Conservation (phyloP, 805 yeast genomes). For the Brettanomyces nanus region DNA sequence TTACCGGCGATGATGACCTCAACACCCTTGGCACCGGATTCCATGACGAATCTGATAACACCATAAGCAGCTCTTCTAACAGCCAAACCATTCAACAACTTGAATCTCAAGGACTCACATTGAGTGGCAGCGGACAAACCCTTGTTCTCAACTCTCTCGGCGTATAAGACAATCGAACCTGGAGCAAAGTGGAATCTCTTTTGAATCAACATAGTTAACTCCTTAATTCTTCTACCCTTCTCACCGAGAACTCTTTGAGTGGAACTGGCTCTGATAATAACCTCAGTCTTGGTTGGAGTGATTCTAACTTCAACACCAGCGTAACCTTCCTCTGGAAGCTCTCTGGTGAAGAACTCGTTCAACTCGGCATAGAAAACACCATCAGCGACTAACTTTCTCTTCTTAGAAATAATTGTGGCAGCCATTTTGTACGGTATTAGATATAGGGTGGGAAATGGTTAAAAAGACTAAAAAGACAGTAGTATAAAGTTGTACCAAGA, state of each 20-base stretch:
- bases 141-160: constrained; percentile 99
- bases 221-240: constrained; percentile 99
- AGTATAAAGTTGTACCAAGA: too few species aligned
- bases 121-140: constrained; percentile 99
- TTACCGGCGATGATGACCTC: constrained; percentile 99
- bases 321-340: constrained; percentile 99
- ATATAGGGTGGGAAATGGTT: neutral
- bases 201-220: constrained; percentile 93
- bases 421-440: constrained; percentile 19
- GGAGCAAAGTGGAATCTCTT: constrained; percentile 97
- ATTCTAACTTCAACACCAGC: constrained; percentile 99
- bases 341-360: constrained; percentile 99
- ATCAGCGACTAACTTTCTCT: constrained; percentile 99
- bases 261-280: constrained; percentile 98
- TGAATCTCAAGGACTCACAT: constrained; percentile 98
- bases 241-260: constrained; percentile 98
- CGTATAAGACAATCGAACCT: constrained; percentile 89
- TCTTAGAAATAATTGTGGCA: constrained; percentile 68
- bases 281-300: constrained; percentile 96
- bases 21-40: constrained; percentile 99
- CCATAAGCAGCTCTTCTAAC: constrained; percentile 99
- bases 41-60: constrained; percentile 99
- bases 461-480: neutral
- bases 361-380: constrained; percentile 99
- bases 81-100: constrained; percentile 96